Evolutionary conservation across 2,329 filamentous ascomycete species (phyloP).

Genomic region (Graphiopsis chlorocephala): DNA sequence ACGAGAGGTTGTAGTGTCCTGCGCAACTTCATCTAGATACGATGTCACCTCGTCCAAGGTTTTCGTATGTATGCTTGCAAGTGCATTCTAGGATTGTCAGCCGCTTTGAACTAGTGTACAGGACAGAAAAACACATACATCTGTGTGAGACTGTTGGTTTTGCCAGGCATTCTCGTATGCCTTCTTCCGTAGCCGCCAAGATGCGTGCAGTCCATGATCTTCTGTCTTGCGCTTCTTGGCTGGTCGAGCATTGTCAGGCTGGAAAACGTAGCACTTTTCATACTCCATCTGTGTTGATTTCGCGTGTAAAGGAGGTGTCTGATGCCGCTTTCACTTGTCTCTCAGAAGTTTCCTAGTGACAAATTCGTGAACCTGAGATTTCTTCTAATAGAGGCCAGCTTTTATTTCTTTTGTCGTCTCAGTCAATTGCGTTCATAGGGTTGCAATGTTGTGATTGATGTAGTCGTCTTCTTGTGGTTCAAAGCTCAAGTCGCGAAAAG

Average conservation of each 20-base stretch:
- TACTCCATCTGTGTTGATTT: constrained; percentile 43
- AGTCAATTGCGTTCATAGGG: not conserved
- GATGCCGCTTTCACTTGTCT: not conserved
- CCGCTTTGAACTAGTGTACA: constrained; percentile 38
- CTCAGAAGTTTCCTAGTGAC: not conserved
- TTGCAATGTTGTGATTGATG: not conserved
- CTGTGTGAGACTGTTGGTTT: constrained; percentile 61
- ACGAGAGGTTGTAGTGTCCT: not conserved
- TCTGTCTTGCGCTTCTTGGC: constrained; percentile 41
- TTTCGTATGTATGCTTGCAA: constrained; percentile 14
- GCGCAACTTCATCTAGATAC: constrained; percentile 17
- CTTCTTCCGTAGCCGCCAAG: constrained; percentile 51
- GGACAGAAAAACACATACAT: constrained; percentile 41
- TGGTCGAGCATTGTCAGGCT: constrained; percentile 37
- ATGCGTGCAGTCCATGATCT: constrained; percentile 33
- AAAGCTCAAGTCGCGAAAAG: not conserved
- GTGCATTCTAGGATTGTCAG: constrained; percentile 29
- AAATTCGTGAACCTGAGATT: not conserved
- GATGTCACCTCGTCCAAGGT: constrained; percentile 37
- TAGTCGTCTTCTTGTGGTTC: not conserved
- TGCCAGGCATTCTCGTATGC: constrained; percentile 65
- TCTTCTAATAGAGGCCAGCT: not conserved
- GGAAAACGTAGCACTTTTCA: constrained; percentile 48
- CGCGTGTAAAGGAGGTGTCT: not conserved
- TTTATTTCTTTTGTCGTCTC: not conserved